Evolutionary conservation across 768 basidiomycete species (phyloP).

Genomic region (Podaxis sp.): DNA sequence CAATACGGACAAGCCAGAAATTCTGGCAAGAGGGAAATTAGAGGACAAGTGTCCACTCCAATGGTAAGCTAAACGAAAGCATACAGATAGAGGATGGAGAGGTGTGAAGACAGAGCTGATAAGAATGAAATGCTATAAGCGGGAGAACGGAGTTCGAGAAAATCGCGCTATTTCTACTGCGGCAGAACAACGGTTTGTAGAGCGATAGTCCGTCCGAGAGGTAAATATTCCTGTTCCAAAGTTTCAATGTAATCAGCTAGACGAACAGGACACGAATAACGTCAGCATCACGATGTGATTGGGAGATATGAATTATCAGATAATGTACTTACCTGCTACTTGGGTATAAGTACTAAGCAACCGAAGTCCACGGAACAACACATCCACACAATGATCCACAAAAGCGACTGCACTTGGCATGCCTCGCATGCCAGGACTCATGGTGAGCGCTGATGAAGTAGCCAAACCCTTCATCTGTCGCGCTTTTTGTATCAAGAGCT

Average conservation of each 20-base stretch:
- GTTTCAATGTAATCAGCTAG: slow-evolving; percentile 7
- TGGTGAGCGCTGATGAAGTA: background rate
- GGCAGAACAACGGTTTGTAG: background rate
- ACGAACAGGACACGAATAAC: background rate
- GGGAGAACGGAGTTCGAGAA: background rate
- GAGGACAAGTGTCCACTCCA: background rate
- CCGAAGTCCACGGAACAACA: slow-evolving; percentile 9
- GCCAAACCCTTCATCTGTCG: slow-evolving; percentile 41
- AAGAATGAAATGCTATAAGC: background rate
- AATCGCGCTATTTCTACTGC: background rate
- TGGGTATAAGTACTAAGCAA: slow-evolving; percentile 8
- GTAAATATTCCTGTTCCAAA: slow-evolving; percentile 7
- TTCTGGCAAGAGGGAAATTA: background rate
- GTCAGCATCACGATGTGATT: background rate
- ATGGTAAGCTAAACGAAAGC: background rate
- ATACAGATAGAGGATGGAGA: background rate
- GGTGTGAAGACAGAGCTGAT: background rate
- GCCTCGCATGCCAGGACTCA: background rate
- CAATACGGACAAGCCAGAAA: background rate
- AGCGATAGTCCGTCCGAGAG: background rate
- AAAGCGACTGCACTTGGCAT: slow-evolving; percentile 2
- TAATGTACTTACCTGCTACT: slow-evolving; percentile 7
- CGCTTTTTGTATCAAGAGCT: slow-evolving; percentile 55
- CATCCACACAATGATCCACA: slow-evolving; percentile 9
- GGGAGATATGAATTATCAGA: background rate